A percentile compares a stretch with the other conserved stretches of the same genome.
phyloP scores from a whole-genome alignment of 805 yeast genomes.

The Saccharomycopsis sp. region DNA sequence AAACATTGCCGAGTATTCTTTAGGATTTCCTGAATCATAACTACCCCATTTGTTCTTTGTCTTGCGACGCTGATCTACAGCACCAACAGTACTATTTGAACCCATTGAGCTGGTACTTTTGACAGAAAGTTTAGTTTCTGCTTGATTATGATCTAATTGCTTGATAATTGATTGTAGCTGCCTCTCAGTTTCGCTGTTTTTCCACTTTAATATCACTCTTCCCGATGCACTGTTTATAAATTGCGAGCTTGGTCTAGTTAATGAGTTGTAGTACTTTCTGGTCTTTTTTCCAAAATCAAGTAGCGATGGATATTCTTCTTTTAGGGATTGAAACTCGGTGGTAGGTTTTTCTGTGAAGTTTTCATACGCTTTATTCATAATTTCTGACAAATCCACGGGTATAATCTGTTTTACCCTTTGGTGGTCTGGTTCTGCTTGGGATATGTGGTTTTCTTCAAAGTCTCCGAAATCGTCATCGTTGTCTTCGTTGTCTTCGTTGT shows the following conservation, averaged over 20 bases:
- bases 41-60: neutral
- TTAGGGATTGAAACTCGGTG: neutral
- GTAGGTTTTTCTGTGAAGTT: neutral
- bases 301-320: neutral
- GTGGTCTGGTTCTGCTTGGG: neutral
- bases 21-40: neutral
- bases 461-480: slow-evolving; percentile 16
- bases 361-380: neutral
- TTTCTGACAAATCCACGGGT: neutral
- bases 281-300: slow-evolving; percentile 14
- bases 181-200: slow-evolving; percentile 12
- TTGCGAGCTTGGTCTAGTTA: slow-evolving; percentile 8
- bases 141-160: slow-evolving; percentile 11
- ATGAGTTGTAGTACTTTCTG: slow-evolving; percentile 14
- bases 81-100: neutral
- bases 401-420: neutral
- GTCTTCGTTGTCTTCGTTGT: slow-evolving; percentile 1
- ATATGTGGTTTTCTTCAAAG: slow-evolving; percentile 7
- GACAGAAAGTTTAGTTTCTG: neutral
- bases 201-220: slow-evolving; percentile 11
- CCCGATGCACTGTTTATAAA: neutral
- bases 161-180: slow-evolving; percentile 6
- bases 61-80: neutral
- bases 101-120: neutral
- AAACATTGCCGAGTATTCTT: slow-evolving; percentile 17